phyloP scores from a whole-genome alignment of 441 rosid species.

The Gossypium schwendimanii region DNA sequence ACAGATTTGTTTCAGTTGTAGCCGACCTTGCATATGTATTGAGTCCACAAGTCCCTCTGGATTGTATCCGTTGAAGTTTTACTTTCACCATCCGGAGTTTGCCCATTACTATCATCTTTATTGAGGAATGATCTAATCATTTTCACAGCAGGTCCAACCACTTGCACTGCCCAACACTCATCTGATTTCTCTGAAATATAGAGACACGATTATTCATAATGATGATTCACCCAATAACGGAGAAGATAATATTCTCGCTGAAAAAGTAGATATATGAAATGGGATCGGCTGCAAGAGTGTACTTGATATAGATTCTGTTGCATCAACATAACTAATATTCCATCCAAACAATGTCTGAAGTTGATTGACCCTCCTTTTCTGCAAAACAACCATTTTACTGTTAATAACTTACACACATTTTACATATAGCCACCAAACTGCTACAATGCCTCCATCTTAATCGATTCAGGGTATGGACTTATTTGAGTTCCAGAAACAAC shows the following conservation, averaged over 20 bases:
- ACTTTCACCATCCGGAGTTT: conserved; percentile 8
- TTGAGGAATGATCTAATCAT: conserved; percentile 37
- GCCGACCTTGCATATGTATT: conserved; percentile 63
- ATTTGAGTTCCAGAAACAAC: not conserved
- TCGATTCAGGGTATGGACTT: not conserved
- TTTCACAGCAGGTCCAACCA: conserved; percentile 51
- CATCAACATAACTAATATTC: conserved; percentile 61
- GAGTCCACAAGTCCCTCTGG: conserved; percentile 79
- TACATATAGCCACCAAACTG: not conserved
- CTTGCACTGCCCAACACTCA: conserved; percentile 60
- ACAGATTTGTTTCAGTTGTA: not conserved
- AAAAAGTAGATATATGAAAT: not conserved
- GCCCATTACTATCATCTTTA: conserved; percentile 19
- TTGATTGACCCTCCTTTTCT: conserved; percentile 69
- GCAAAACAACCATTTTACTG: conserved; percentile 17
- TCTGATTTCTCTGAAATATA: conserved; percentile 46
- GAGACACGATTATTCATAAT: not conserved
- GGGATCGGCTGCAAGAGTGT: conserved; percentile 12
- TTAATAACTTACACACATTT: not conserved
- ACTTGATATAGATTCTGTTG: conserved; percentile 65
- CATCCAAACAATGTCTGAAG: conserved; percentile 65
- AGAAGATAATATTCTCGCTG: not conserved
- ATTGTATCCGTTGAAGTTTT: conserved; percentile 13
- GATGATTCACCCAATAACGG: conserved; percentile 3
- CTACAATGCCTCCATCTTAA: not conserved